Base-by-base conservation (phyloP, 768 basidiomycete genomes). In the Cystofilobasidium macerans region DNA sequence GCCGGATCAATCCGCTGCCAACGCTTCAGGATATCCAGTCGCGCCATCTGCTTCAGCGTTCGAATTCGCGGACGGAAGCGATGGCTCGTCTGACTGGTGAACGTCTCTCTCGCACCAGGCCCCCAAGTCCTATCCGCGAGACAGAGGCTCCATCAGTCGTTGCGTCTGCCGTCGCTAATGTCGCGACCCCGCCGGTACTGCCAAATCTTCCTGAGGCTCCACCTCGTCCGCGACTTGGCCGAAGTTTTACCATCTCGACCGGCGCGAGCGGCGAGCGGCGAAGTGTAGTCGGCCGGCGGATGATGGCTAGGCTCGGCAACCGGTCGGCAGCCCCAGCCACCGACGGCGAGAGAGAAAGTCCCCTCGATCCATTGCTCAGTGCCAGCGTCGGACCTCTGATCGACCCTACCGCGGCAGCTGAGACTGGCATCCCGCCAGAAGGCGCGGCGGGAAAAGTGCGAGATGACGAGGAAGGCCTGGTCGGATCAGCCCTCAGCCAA, bases 51-150 rank as follows among this genome's bases (percentile, higher is more conserved):
- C 81, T 95, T 3, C 85, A 88, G 72, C 85, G 92, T 24, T 93
- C 92, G 2, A 92, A 93, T 74, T 93, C 91, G 26, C 82, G 86
- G 56, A 81, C 83, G 71, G 78, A 84, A 75, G 90, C 90, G 5
- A 83, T 94, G 83, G 84, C 84, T 69, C 92, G 90, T 74, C 79
- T 95, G 63, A 90, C 86, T 1, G 87, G 88, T 45, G 86, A 85
- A 32, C 77, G 82, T 54, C 80, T 83, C 28, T 82, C 86, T 13
- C 78, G 81, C 18, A 57, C n/a, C n/a, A n/a, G 73, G 24, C 67
- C 71, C 14, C 62, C 69, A 12, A 51, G 42, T 56, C 59, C 65
- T 36, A 58, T 30, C 43, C 53, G 62, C 63, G 16, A 60, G 40
- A 56, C 51, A 45, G 62, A 54, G 47, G 26, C 56, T 16, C 28